These are phyloP conservation scores for Beauveria varroae DNA, from an alignment of 2,329 filamentous ascomycete genomes.

Conservation along the genomic window DNA sequence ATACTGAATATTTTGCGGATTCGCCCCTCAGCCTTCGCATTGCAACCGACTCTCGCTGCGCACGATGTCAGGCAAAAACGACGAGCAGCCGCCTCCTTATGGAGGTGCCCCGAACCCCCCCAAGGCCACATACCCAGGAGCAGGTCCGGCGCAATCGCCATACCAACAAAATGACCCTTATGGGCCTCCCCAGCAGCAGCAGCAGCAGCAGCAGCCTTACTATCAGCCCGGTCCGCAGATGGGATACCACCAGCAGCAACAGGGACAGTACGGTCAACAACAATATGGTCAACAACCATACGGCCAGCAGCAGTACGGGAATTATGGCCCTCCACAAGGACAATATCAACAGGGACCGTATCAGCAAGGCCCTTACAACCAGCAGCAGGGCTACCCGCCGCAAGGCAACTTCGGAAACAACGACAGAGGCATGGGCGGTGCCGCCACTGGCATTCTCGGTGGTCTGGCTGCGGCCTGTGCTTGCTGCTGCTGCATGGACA, in stretches of 20 bases:
- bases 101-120: slow-evolving; percentile 29
- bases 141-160: slow-evolving; percentile 28
- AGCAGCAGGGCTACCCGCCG: slow-evolving; percentile 12
- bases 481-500: slow-evolving; percentile 53
- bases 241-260: slow-evolving; percentile 36
- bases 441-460: slow-evolving; percentile 30
- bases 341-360: slow-evolving; percentile 6
- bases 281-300: slow-evolving; percentile 27
- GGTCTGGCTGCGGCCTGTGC: slow-evolving; percentile 44
- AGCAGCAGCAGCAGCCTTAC: slow-evolving; percentile 22
- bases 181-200: slow-evolving; percentile 22
- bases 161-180: slow-evolving; percentile 22
- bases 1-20: too few relatives aligned
- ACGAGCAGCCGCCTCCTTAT: slow-evolving; percentile 45
- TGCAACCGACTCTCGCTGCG: background rate
- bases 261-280: slow-evolving; percentile 8
- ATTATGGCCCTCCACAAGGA: background rate
- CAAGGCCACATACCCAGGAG: slow-evolving; percentile 37
- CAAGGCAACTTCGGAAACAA: slow-evolving; percentile 30
- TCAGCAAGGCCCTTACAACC: slow-evolving; percentile 25
- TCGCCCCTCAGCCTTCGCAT: too few relatives aligned
- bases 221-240: slow-evolving; percentile 35
- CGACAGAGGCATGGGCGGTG: slow-evolving; percentile 17
- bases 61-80: slow-evolving; percentile 38
- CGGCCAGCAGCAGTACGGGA: slow-evolving; percentile 34